Percentiles rank a stretch among this genome's conserved stretches.
phyloP scores from a whole-genome alignment of 306 rosid species.

The Castanopsis chinensis region DNA sequence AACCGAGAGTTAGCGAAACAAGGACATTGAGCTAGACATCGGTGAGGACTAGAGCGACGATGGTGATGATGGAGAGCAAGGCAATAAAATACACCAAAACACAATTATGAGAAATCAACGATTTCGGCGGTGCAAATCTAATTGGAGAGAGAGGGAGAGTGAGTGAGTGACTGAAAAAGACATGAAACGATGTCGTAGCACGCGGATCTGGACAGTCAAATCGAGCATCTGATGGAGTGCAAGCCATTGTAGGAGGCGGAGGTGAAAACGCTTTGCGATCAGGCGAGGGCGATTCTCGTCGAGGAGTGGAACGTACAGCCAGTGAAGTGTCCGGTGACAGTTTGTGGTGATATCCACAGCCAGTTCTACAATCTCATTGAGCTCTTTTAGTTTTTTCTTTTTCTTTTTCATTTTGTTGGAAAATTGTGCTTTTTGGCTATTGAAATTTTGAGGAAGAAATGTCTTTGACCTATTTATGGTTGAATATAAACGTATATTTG shows the following conservation, averaged over 20 bases:
- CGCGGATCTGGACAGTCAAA: constrained; percentile 98
- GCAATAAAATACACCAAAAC: too few relatives aligned
- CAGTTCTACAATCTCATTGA: constrained; percentile 98
- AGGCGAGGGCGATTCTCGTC: constrained; percentile 85
- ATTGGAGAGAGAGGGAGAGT: not conserved
- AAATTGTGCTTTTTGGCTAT: not conserved
- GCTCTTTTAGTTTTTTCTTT: constrained; percentile 30
- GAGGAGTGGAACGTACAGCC: constrained; percentile 99
- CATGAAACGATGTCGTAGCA: constrained; percentile 74
- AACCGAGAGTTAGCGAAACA: too few relatives aligned
- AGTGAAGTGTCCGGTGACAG: constrained; percentile 95
- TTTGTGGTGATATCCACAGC: constrained; percentile 95
- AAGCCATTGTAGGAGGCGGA: constrained; percentile 92
- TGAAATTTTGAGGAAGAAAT: not conserved
- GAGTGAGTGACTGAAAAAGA: not conserved
- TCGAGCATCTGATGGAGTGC: constrained; percentile 95
- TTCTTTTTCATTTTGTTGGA: too few relatives aligned
- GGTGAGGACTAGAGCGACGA: too few relatives aligned
- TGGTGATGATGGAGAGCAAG: too few relatives aligned
- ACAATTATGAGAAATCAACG: not conserved
- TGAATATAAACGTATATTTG: not conserved
- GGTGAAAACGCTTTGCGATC: constrained; percentile 89
- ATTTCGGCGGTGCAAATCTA: constrained; percentile 46
- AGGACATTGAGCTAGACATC: too few relatives aligned
- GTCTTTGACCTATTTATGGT: not conserved